phyloP scores from a whole-genome alignment of 495 filamentous ascomycete species.

The Saxophila tyrrhenica region DNA sequence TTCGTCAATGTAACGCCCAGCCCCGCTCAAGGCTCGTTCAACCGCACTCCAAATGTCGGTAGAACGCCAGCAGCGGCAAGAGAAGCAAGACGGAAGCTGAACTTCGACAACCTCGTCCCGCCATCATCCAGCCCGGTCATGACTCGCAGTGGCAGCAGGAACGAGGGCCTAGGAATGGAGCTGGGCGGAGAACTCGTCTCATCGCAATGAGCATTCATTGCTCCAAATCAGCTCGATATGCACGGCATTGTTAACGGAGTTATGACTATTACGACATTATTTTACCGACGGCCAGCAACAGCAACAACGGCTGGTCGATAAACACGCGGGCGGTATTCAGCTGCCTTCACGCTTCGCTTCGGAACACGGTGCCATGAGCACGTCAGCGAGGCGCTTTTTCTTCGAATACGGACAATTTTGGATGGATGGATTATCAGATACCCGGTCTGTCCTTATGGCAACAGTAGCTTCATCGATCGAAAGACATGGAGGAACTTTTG shows the following conservation, averaged over 20 bases:
- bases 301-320: not conserved
- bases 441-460: not conserved
- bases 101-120: conserved; percentile 55
- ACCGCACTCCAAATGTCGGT: conserved; percentile 33
- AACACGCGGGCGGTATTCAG: not conserved
- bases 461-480: not conserved
- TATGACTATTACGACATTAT: conserved; percentile 8
- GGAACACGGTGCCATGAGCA: not conserved
- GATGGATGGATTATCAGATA: not conserved
- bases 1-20: conserved; percentile 96
- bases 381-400: not conserved
- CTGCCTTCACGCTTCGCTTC: not conserved
- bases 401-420: not conserved
- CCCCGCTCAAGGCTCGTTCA: conserved; percentile 74
- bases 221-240: not conserved
- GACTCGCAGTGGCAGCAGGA: conserved; percentile 24
- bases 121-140: conserved; percentile 33
- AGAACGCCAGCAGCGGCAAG: conserved; percentile 50
- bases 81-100: conserved; percentile 49
- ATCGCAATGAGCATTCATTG: conserved; percentile 2
- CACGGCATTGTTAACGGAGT: conserved; percentile 7
- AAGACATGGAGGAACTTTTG: not conserved
- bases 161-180: conserved; percentile 38
- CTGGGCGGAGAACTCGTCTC: conserved; percentile 44
- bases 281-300: not conserved